Evolutionary conservation across 441 rosid genomes (phyloP).

Genomic region (Eugenia klotzschiana): DNA sequence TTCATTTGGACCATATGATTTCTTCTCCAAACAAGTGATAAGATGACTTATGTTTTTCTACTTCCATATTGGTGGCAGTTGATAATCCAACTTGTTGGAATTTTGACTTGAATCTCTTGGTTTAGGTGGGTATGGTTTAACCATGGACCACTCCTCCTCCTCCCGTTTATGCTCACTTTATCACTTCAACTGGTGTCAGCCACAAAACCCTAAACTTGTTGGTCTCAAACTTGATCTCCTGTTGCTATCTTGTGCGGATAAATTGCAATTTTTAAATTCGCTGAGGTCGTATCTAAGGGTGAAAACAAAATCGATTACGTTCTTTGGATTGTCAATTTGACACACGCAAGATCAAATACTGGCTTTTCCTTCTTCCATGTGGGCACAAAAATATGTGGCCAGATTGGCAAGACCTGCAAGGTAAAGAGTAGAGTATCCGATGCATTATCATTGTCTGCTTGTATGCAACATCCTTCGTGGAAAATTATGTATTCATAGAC

Average conservation of each 20-base stretch:
- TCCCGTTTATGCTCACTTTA: background rate
- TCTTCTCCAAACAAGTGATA: background rate
- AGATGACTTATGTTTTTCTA: background rate
- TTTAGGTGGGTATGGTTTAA: background rate
- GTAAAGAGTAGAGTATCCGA: background rate
- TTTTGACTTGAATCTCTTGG: constrained; percentile 24
- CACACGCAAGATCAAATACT: background rate
- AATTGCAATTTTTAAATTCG: background rate
- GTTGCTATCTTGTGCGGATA: background rate
- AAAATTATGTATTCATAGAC: background rate
- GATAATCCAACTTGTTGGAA: constrained; percentile 16
- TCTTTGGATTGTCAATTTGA: background rate
- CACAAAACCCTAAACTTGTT: background rate
- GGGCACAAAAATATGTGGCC: background rate
- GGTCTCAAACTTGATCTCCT: background rate
- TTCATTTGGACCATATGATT: background rate
- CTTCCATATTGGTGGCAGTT: constrained; percentile 10
- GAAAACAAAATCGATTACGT: background rate
- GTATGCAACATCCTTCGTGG: background rate
- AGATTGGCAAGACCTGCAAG: background rate
- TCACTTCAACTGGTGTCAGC: background rate
- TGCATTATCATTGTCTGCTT: background rate
- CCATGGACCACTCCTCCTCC: background rate
- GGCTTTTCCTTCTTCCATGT: background rate
- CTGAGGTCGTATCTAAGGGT: background rate